Evolutionary conservation across 257 asterid genomes (phyloP).

Genomic region (Fraxinus anomala): DNA sequence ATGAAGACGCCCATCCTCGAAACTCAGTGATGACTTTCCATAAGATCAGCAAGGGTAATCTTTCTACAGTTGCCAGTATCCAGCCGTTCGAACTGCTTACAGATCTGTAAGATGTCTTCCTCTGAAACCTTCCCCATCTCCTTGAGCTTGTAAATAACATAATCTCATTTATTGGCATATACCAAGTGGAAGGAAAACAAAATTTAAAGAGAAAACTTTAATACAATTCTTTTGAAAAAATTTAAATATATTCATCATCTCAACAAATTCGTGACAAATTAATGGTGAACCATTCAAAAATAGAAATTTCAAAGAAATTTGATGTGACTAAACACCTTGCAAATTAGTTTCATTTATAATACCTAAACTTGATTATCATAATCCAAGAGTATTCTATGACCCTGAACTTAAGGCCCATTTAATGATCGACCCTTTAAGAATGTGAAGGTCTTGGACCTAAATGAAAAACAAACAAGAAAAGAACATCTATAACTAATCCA

Average conservation of each 20-base stretch:
- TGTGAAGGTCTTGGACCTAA: not conserved
- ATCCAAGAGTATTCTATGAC: not conserved
- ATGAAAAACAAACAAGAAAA: not conserved
- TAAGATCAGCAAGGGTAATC: conserved; percentile 82
- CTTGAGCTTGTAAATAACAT: conserved; percentile 83
- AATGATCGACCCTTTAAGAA: not conserved
- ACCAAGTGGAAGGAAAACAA: not conserved
- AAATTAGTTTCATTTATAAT: too few relatives aligned
- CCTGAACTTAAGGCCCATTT: not conserved
- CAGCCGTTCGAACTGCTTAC: conserved; percentile 75
- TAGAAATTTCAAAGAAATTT: too few relatives aligned
- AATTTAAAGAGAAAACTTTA: not conserved
- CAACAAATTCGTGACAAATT: not conserved
- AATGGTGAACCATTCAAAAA: not conserved
- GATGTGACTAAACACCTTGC: too few relatives aligned
- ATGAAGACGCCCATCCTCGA: not conserved
- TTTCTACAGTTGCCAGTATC: conserved; percentile 84
- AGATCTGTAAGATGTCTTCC: conserved; percentile 65
- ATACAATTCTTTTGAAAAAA: not conserved
- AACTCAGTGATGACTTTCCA: conserved; percentile 53
- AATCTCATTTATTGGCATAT: conserved; percentile 78
- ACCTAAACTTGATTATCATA: not conserved
- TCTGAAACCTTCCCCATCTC: conserved; percentile 78
- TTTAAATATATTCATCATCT: not conserved
- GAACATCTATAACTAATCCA: not conserved